phyloP scores from a whole-genome alignment of 495 filamentous ascomycete species.

The Hypoxylon crocopeplum region DNA sequence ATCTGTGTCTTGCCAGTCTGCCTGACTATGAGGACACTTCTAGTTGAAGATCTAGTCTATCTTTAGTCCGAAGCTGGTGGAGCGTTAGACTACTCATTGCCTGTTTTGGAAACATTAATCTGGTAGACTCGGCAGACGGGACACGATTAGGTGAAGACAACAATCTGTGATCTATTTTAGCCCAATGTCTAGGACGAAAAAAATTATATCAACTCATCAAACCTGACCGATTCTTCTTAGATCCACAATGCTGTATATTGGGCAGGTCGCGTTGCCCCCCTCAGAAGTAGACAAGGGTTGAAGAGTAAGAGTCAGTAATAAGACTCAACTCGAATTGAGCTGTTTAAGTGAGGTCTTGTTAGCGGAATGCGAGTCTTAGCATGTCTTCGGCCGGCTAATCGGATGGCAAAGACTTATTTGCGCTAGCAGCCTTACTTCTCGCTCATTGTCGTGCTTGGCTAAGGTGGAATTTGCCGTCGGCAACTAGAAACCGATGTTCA shows the following conservation, averaged over 20 bases:
- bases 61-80: conserved; percentile 3
- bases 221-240: too few species aligned
- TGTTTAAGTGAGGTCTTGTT: too few species aligned
- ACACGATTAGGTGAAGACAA: not conserved
- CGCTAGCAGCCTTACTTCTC: conserved; percentile 30
- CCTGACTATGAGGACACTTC: conserved; percentile 1
- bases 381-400: conserved; percentile 4
- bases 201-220: too few species aligned
- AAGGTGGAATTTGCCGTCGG: conserved; percentile 15
- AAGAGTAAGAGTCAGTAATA: not conserved
- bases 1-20: too few species aligned
- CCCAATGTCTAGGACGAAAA: too few species aligned
- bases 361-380: not conserved
- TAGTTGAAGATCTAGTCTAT: conserved; percentile 7
- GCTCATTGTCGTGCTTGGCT: not conserved
- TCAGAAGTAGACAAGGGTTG: not conserved
- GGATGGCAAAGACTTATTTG: conserved; percentile 7
- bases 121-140: not conserved
- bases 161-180: conserved; percentile 6
- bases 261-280: too few species aligned
- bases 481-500: conserved; percentile 1
- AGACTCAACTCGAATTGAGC: not conserved
- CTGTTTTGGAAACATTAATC: not conserved
- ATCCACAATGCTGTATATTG: too few species aligned
- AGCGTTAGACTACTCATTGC: conserved; percentile 7